These are phyloP conservation scores for Euphrasia confusa DNA, from an alignment of 257 asterid species.

Conservation along the genomic window DNA sequence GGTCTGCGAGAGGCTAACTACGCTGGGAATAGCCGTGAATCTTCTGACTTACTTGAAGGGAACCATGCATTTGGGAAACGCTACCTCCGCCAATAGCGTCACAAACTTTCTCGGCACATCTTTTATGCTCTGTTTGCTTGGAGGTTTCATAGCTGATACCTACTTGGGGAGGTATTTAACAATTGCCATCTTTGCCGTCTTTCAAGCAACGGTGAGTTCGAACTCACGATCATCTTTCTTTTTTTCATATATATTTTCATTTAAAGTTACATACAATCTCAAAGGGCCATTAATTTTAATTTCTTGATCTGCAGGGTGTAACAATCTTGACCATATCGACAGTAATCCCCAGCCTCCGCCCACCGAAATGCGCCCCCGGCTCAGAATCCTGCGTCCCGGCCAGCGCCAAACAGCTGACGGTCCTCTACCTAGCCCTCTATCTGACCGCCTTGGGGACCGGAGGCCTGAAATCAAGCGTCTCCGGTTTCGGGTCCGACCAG, in stretches of 20 bases:
- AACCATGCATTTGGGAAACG: conserved; percentile 91
- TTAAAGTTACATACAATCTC: too few species aligned
- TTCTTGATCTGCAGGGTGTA: conserved; percentile 50
- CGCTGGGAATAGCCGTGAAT: conserved; percentile 86
- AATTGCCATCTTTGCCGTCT: conserved; percentile 62
- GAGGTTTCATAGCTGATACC: conserved; percentile 87
- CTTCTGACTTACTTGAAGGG: conserved; percentile 71
- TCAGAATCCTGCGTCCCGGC: conserved; percentile 59
- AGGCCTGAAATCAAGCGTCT: conserved; percentile 81
- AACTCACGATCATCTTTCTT: not conserved
- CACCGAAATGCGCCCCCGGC: conserved; percentile 61
- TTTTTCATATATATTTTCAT: not conserved
- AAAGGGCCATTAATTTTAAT: not conserved
- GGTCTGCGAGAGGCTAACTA: conserved; percentile 72
- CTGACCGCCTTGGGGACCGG: conserved; percentile 90
- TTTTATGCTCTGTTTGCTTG: conserved; percentile 73
- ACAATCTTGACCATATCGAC: conserved; percentile 71
- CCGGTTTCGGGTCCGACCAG: conserved; percentile 87
- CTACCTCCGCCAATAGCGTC: conserved; percentile 63
- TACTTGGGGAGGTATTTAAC: conserved; percentile 78
- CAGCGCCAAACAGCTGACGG: conserved; percentile 40
- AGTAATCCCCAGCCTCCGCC: conserved; percentile 54
- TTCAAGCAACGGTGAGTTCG: conserved; percentile 64
- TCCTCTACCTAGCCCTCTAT: conserved; percentile 59
- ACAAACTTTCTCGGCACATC: conserved; percentile 90